These are phyloP conservation scores for Cadophora malorum DNA, from an alignment of 2,329 filamentous ascomycete species.

Conservation along the genomic window DNA sequence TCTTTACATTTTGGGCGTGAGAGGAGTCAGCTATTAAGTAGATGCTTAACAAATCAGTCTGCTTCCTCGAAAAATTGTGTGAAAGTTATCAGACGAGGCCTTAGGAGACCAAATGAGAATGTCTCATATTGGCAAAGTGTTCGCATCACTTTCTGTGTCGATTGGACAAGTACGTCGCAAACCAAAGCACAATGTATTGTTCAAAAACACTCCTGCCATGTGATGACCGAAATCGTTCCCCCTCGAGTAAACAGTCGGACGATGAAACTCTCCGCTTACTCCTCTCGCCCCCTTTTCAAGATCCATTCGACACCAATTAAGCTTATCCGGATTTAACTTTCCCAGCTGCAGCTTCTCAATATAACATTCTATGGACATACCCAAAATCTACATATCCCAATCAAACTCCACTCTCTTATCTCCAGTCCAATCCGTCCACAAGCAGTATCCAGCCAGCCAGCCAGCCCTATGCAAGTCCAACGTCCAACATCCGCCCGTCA, in stretches of 20 bases:
- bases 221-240: not conserved
- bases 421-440: not conserved
- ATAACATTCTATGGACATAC: not conserved
- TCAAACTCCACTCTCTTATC: not conserved
- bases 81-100: too few relatives aligned
- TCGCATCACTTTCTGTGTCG: too few relatives aligned
- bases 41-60: too few relatives aligned
- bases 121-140: too few relatives aligned
- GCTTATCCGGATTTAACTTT: not conserved
- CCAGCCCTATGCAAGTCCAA: not conserved
- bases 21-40: too few relatives aligned
- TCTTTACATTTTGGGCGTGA: too few relatives aligned
- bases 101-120: too few relatives aligned
- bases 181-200: too few relatives aligned
- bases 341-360: not conserved
- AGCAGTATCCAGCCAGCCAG: not conserved
- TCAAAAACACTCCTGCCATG: not conserved
- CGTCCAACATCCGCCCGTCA: too few relatives aligned
- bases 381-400: conserved; percentile 1
- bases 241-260: not conserved
- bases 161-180: too few relatives aligned
- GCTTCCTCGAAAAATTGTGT: too few relatives aligned
- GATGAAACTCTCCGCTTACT: conserved; percentile 5
- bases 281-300: not conserved
- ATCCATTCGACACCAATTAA: not conserved